These are phyloP conservation scores for Babesia bovis DNA, from an alignment of 169 alveolate genomes.

Conservation along the genomic window DNA sequence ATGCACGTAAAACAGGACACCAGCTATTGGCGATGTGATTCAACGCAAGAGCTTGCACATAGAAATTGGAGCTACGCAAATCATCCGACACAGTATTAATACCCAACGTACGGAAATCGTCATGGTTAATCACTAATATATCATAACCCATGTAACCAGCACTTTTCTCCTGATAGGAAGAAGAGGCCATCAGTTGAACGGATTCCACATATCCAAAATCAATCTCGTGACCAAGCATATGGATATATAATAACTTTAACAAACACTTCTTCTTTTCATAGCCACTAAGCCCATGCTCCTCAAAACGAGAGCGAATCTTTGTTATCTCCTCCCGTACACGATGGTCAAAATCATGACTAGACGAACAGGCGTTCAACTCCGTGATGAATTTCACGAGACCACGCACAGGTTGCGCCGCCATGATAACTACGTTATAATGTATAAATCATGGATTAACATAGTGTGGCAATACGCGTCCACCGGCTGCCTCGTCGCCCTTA, in stretches of 20 bases:
- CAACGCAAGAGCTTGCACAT: slow-evolving; percentile 81
- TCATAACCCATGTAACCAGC: slow-evolving; percentile 95
- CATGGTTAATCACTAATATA: slow-evolving; percentile 80
- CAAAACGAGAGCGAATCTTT: slow-evolving; percentile 89
- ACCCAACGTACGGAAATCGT: slow-evolving; percentile 73
- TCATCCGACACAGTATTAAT: slow-evolving; percentile 71
- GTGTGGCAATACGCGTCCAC: not conserved
- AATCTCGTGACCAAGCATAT: slow-evolving; percentile 93
- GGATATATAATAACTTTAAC: slow-evolving; percentile 92
- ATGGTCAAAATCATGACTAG: slow-evolving; percentile 86
- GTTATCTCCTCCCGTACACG: slow-evolving; percentile 92
- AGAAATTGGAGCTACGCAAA: slow-evolving; percentile 59
- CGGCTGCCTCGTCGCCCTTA: slow-evolving; percentile 2
- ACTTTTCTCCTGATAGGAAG: slow-evolving; percentile 89
- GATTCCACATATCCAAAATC: slow-evolving; percentile 92
- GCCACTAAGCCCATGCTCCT: slow-evolving; percentile 83
- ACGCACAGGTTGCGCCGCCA: slow-evolving; percentile 56
- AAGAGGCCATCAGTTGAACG: slow-evolving; percentile 86
- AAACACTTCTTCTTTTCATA: slow-evolving; percentile 92
- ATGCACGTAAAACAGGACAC: slow-evolving; percentile 74
- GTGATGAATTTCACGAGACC: slow-evolving; percentile 88
- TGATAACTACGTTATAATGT: not conserved
- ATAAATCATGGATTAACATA: not conserved
- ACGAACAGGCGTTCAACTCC: slow-evolving; percentile 82
- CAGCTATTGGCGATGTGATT: slow-evolving; percentile 77